These are phyloP conservation scores for Yamadazyma triangularis DNA, from an alignment of 1,139 yeast species.

Conservation along the genomic window DNA sequence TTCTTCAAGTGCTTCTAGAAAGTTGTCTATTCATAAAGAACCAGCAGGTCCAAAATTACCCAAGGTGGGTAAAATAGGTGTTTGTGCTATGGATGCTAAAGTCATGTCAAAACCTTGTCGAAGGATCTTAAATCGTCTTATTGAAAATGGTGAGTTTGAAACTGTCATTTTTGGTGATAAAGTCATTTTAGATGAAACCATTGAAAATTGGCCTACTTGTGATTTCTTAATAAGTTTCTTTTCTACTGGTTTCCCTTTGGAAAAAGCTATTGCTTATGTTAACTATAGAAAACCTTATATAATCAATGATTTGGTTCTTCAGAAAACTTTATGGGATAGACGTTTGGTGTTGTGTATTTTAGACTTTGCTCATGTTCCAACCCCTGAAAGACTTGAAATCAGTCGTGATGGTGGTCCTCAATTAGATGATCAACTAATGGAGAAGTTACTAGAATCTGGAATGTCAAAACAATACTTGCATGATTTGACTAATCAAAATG, in stretches of 20 bases:
- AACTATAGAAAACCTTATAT: slow-evolving; percentile 85
- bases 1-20: slow-evolving; percentile 34
- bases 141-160: slow-evolving; percentile 93
- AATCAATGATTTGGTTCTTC: slow-evolving; percentile 86
- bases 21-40: slow-evolving; percentile 44
- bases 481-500: slow-evolving; percentile 58
- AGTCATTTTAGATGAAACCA: slow-evolving; percentile 85
- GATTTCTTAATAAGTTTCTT: slow-evolving; percentile 91
- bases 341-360: slow-evolving; percentile 80
- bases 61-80: slow-evolving; percentile 90
- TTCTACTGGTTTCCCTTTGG: slow-evolving; percentile 93
- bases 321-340: slow-evolving; percentile 95
- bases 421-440: slow-evolving; percentile 57
- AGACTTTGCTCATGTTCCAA: slow-evolving; percentile 78
- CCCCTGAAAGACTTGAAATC: slow-evolving; percentile 83
- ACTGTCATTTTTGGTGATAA: slow-evolving; percentile 97
- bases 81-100: slow-evolving; percentile 98
- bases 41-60: slow-evolving; percentile 52
- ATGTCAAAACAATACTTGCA: slow-evolving; percentile 44
- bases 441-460: slow-evolving; percentile 35
- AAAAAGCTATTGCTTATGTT: slow-evolving; percentile 89
- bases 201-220: slow-evolving; percentile 98
- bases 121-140: slow-evolving; percentile 78
- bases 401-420: slow-evolving; percentile 97
- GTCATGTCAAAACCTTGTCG: slow-evolving; percentile 95